Base-by-base conservation (phyloP, 208 protist genomes). In the Wallacemonas sp. region DNA sequence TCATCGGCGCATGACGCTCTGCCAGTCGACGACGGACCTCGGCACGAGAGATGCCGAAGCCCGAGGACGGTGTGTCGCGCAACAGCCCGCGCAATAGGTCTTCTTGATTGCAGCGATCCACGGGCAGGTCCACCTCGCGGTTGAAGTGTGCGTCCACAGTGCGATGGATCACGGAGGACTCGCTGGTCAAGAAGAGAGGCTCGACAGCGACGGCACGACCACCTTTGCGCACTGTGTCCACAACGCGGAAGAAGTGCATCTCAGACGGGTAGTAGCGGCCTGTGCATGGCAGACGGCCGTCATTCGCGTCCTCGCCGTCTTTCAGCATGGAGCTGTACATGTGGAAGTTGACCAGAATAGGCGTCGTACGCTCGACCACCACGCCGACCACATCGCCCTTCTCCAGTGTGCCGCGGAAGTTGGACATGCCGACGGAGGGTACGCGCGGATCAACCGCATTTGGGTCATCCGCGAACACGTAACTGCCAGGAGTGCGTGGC, bases 231-330 rank as follows among this genome's bases (percentile, higher is more conserved):
- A 29, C 29, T 4, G 20, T 29, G 10, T 36, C 14, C 4, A 23
- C 12, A 8, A 39, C 18, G 31, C 52, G 52, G 52, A 59, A 59
- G 20, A 59, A 42, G 52, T 59, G 52, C 31, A 31, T 23, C 20
- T 59, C 52, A 29, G 31, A 42, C 3, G 52, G 52, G 29, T 59
- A 59, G 32, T 59, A 59, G 31, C 52, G 26, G 4, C 52, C 52
- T 26, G 16, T 14, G 14, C 36, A 41, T 7, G 36, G 36, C 14
- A 41, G 14, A 14, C 36, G 7, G 10, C 36, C 36, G 36, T 41
- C 36, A 16, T 14, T 14, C 36, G 7, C 14, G 36, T 41, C 7
- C 10, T 14, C 36, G 36, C 14, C 36, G 36, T 14, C 36, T 7
- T 14, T 14, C 7, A 41, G 36, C 10, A 16, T 16, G 10, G 36